Evolutionary conservation across 2,329 filamentous ascomycete genomes (phyloP).

Genomic region (Conoideocrella luteorostrata): DNA sequence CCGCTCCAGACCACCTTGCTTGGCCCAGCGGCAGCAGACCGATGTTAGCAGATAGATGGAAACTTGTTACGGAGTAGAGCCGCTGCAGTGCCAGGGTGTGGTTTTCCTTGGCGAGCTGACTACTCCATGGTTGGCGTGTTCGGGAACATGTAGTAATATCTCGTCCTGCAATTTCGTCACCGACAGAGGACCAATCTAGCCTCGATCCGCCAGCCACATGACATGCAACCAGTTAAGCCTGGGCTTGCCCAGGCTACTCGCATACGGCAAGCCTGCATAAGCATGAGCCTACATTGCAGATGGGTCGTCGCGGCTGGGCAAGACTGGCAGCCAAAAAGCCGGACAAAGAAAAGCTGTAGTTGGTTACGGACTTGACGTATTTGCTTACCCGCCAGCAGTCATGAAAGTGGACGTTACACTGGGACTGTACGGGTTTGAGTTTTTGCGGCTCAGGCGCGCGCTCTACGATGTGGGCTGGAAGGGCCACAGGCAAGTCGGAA

Average conservation of each 20-base stretch:
- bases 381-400: too few relatives aligned
- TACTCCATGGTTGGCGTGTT: not conserved
- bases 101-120: constrained; percentile 8
- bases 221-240: too few relatives aligned
- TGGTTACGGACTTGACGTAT: too few relatives aligned
- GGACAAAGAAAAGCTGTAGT: too few relatives aligned
- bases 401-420: too few relatives aligned
- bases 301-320: not conserved
- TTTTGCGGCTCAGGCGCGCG: not conserved
- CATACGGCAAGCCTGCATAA: not conserved
- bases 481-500: not conserved
- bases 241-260: not conserved
- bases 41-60: too few relatives aligned
- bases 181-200: constrained; percentile 2
- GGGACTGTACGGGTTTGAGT: not conserved
- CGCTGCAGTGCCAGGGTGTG: not conserved
- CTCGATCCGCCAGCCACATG: constrained; percentile 1
- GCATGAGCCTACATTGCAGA: not conserved
- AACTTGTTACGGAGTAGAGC: too few relatives aligned
- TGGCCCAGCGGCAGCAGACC: too few relatives aligned
- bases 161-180: constrained; percentile 1
- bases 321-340: not conserved
- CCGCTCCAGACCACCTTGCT: too few relatives aligned
- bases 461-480: not conserved
- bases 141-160: not conserved